Evolutionary conservation across 1,139 yeast genomes (phyloP).

Genomic region (Lodderomyces margitis): DNA sequence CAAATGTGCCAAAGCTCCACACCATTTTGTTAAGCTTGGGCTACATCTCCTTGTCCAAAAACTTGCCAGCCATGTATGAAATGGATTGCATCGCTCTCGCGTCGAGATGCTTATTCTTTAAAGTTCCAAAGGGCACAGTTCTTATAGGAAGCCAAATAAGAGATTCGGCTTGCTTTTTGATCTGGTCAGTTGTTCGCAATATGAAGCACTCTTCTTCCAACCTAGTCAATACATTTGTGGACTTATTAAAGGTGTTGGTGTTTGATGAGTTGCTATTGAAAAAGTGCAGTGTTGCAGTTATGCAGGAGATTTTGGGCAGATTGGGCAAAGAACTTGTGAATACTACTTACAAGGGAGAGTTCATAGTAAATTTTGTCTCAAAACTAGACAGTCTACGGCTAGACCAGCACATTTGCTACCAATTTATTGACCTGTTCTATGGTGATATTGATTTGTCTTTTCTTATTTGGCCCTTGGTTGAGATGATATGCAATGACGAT

Average conservation of each 20-base stretch:
- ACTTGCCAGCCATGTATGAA: conserved; percentile 25
- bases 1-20: conserved; percentile 30
- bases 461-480: conserved; percentile 9
- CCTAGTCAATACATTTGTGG: conserved; percentile 30
- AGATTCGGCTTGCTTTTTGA: conserved; percentile 79
- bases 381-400: conserved; percentile 27
- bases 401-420: conserved; percentile 8
- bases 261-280: conserved; percentile 79
- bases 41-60: conserved; percentile 28
- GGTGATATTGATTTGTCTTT: conserved; percentile 12
- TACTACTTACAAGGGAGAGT: conserved; percentile 25
- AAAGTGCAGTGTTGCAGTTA: conserved; percentile 80
- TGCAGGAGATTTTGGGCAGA: conserved; percentile 84
- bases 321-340: conserved; percentile 41
- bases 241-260: conserved; percentile 52
- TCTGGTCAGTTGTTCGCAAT: conserved; percentile 41
- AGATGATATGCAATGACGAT: conserved; percentile 9
- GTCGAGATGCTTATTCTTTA: conserved; percentile 51
- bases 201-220: conserved; percentile 14
- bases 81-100: conserved; percentile 29
- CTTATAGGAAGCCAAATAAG: conserved; percentile 67
- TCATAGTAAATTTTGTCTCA: conserved; percentile 56
- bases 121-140: conserved; percentile 48
- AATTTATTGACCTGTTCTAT: conserved; percentile 11
- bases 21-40: conserved; percentile 38